Evolutionary conservation across 345 rosid species (phyloP).

Genomic region (Brassica nigra): DNA sequence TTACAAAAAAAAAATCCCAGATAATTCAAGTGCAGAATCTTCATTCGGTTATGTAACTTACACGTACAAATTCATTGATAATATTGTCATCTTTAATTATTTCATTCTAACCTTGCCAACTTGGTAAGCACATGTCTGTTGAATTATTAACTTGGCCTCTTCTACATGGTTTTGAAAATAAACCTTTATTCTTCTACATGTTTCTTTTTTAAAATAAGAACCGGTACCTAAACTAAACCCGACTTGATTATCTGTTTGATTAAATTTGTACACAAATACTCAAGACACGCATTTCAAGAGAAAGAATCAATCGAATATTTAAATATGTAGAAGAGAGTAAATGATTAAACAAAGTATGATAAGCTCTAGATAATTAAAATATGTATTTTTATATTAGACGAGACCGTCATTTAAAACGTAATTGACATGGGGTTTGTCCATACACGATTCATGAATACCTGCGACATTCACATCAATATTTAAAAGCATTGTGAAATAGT

Average conservation of each 20-base stretch:
- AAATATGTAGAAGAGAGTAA: neutral
- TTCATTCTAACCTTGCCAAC: too few species aligned
- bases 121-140: neutral
- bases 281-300: conserved; percentile 8
- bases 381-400: neutral
- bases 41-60: too few species aligned
- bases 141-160: neutral
- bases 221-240: neutral
- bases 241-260: neutral
- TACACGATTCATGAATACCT: neutral
- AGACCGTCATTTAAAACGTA: neutral
- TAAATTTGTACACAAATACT: neutral
- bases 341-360: neutral
- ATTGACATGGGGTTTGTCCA: neutral
- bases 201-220: neutral
- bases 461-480: neutral
- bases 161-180: neutral
- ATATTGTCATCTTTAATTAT: too few species aligned
- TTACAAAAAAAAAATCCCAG: too few species aligned
- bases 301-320: conserved; percentile 4
- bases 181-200: too few species aligned
- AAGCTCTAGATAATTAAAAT: neutral
- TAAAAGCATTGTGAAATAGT: conserved; percentile 3
- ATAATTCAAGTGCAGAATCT: too few species aligned
- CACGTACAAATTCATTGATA: too few species aligned